Conservation (phyloP, 176 grass and related monocot genomes). For the Avena atlantica region DNA sequence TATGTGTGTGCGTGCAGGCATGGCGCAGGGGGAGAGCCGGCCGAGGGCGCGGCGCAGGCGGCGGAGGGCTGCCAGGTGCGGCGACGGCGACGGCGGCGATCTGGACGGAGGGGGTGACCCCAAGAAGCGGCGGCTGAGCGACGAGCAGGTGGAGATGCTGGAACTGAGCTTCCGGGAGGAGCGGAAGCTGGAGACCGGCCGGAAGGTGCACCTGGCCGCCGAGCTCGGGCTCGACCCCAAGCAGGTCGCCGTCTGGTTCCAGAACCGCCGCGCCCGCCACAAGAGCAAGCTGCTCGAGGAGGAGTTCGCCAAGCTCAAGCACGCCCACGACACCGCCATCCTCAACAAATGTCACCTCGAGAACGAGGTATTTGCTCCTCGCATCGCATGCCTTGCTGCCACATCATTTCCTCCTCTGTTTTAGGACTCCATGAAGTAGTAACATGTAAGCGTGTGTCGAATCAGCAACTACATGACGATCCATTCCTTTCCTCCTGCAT, state of each 20-base stretch:
- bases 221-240: constrained; percentile 94
- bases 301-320: constrained; percentile 91
- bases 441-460: not conserved
- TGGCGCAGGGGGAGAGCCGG: constrained; percentile 38
- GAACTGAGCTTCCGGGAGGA: constrained; percentile 92
- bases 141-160: constrained; percentile 81
- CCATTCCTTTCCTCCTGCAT: not conserved
- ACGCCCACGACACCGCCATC: constrained; percentile 66
- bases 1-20: constrained; percentile 3
- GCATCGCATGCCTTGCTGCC: not conserved
- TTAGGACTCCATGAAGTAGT: not conserved
- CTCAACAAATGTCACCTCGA: constrained; percentile 95
- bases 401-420: not conserved
- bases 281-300: constrained; percentile 97
- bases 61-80: constrained; percentile 43
- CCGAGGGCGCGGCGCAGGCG: constrained; percentile 53
- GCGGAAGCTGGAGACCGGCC: constrained; percentile 84
- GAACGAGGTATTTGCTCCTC: constrained; percentile 64
- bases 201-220: constrained; percentile 81
- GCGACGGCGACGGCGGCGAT: constrained; percentile 18
- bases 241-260: constrained; percentile 98
- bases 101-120: constrained; percentile 45
- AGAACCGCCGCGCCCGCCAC: constrained; percentile 94
- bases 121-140: constrained; percentile 82
- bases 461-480: constrained; percentile 11